Conservation (phyloP, 441 rosid species). For the Manihot esculenta region DNA sequence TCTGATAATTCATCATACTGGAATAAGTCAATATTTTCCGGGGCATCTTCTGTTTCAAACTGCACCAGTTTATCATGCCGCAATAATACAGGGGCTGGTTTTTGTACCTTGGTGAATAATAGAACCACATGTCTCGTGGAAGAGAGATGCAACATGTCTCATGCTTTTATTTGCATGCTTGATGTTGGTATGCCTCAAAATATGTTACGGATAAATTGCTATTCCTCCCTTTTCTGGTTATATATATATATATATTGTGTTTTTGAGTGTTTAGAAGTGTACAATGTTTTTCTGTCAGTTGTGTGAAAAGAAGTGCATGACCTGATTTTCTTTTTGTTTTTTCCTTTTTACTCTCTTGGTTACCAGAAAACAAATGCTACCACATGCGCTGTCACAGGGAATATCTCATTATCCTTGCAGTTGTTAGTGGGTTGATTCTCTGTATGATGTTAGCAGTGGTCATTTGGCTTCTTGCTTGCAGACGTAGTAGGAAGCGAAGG, state of each 20-base stretch:
- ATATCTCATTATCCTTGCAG: slow-evolving; percentile 66
- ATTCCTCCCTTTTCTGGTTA: not conserved
- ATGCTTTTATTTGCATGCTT: slow-evolving; percentile 59
- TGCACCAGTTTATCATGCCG: slow-evolving; percentile 50
- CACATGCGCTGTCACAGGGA: slow-evolving; percentile 74
- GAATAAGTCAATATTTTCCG: slow-evolving; percentile 47
- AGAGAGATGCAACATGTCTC: slow-evolving; percentile 60
- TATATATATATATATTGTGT: no score
- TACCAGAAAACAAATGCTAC: slow-evolving; percentile 59
- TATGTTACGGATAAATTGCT: not conserved
- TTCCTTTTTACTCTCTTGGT: not conserved
- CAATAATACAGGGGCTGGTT: slow-evolving; percentile 27
- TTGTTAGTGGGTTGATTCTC: slow-evolving; percentile 84
- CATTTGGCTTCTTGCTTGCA: slow-evolving; percentile 77
- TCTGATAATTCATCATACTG: slow-evolving; percentile 60
- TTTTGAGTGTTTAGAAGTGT: not conserved
- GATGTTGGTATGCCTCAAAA: slow-evolving; percentile 49
- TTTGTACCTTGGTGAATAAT: slow-evolving; percentile 56
- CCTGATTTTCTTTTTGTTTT: not conserved
- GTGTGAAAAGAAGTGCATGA: not conserved
- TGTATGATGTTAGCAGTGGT: slow-evolving; percentile 70
- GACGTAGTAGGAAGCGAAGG: slow-evolving; percentile 69
- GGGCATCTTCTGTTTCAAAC: slow-evolving; percentile 24
- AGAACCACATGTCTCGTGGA: slow-evolving; percentile 37
- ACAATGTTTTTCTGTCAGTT: slow-evolving; percentile 4